These are phyloP conservation scores for Phytophthora constricta DNA, from an alignment of 352 stramenopile genomes.

Conservation along the genomic window DNA sequence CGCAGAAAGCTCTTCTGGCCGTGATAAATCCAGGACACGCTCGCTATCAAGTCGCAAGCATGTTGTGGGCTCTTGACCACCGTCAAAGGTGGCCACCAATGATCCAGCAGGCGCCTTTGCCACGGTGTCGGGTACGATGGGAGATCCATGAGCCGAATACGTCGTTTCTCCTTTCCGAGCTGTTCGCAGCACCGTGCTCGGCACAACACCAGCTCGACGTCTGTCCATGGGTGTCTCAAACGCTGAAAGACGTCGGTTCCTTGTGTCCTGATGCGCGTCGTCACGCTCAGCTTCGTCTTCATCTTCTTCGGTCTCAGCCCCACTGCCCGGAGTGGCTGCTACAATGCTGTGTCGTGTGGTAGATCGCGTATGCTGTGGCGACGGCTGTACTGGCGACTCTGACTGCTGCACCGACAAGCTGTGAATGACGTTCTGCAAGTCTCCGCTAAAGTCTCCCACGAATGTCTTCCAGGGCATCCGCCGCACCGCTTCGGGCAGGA, in stretches of 20 bases:
- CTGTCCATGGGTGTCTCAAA: constrained; percentile 53
- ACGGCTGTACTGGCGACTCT: constrained; percentile 13
- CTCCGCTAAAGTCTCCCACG: constrained; percentile 78
- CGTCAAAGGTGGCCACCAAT: constrained; percentile 70
- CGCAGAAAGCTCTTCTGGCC: constrained; percentile 65
- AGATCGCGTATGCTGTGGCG: constrained; percentile 15
- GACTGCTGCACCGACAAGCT: constrained; percentile 49
- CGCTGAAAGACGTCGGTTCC: constrained; percentile 32
- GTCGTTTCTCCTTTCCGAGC: constrained; percentile 74
- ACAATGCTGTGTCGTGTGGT: constrained; percentile 44
- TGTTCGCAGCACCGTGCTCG: constrained; percentile 64
- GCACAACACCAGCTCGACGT: constrained; percentile 13
- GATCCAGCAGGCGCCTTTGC: constrained; percentile 60
- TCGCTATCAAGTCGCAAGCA: constrained; percentile 71
- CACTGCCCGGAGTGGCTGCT: constrained; percentile 47
- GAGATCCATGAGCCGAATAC: constrained; percentile 75
- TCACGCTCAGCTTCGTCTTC: constrained; percentile 13
- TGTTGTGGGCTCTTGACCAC: constrained; percentile 46
- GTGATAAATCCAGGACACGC: constrained; percentile 64
- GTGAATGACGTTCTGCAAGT: constrained; percentile 75
- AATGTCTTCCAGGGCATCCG: constrained; percentile 85
- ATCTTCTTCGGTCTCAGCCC: constrained; percentile 19
- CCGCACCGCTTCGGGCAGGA: constrained; percentile 70
- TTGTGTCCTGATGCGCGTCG: constrained; percentile 11
- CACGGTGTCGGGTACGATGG: constrained; percentile 63